Conservation (phyloP, 306 rosid genomes). For the Adenanthera pavonina region DNA sequence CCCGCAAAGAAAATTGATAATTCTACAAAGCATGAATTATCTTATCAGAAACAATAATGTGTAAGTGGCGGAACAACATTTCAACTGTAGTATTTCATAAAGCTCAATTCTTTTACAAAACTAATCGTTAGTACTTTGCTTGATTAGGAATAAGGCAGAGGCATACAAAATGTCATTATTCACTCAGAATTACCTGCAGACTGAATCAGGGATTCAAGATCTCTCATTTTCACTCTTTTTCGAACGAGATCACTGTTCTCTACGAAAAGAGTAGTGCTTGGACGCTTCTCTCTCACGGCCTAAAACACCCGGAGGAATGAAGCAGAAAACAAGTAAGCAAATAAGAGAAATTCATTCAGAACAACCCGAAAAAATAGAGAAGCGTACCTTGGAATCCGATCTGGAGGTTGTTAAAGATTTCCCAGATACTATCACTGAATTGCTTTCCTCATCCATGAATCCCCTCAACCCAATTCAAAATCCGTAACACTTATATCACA, state of each 20-base stretch:
- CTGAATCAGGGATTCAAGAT: slow-evolving; percentile 64
- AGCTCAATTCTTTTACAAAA: slow-evolving; percentile 13
- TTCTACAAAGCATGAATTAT: background rate
- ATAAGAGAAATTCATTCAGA: background rate
- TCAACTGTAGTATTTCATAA: background rate
- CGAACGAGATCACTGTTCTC: slow-evolving; percentile 45
- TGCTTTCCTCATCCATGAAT: slow-evolving; percentile 51
- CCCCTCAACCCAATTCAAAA: slow-evolving; percentile 31
- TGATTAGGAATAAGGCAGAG: background rate
- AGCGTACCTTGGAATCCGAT: slow-evolving; percentile 61
- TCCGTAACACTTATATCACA: background rate
- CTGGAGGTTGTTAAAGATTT: slow-evolving; percentile 34
- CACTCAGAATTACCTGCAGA: slow-evolving; percentile 56
- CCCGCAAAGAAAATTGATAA: background rate
- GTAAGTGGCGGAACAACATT: background rate
- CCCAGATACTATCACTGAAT: slow-evolving; percentile 30
- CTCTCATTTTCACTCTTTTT: slow-evolving; percentile 71
- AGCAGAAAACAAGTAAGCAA: background rate
- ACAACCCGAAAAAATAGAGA: slow-evolving; percentile 22
- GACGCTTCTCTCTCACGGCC: slow-evolving; percentile 63
- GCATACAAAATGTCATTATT: background rate
- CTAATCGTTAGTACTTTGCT: background rate
- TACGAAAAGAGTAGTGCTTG: slow-evolving; percentile 36
- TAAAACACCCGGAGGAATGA: slow-evolving; percentile 31
- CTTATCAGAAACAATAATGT: background rate